Evolutionary conservation across 2,329 filamentous ascomycete genomes (phyloP), one percentile per base, ranked within the genome.

Genomic region (Colletotrichum tofieldiae): DNA sequence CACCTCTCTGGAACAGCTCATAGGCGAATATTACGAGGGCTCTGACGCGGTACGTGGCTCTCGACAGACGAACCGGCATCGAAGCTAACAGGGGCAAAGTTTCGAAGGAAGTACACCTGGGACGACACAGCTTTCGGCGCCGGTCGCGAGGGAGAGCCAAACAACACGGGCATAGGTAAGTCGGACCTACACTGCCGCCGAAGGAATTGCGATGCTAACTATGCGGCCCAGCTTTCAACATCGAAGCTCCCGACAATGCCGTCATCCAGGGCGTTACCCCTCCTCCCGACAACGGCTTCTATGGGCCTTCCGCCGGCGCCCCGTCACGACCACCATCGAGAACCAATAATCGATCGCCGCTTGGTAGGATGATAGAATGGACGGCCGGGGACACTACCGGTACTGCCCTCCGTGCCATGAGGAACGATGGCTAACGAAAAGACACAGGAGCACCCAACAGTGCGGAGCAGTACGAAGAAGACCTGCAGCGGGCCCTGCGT

Each of bases 271-370:
- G 85, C 26, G 79, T 84, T 14, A 82, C 85, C 8, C 82, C 85
- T 43, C 81, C 81, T 2, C 77, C 79, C 16, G 82, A 83, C 47
- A 79, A 80, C 56, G 51, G 47, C 47, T 85, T 85, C 69, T 63
- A 74, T 61, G 65, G 72, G 37, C 61, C 65, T 16, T 82, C 81
- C 45, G 80, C 81, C 11, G 83, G 82, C 37, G 86, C 87, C 6
- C 88, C 89, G 0, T 91, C 90, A 23, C 85, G 90, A 67, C 90
- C 90, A n/a, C 90, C 90, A 1, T 92, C 90, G 29, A 83, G 90
- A 79, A 84, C 87, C 55, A 88, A 87, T 72, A 86, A 86, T 74
- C 85, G 84, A 76, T 91, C 90, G 43, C 89, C 90, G 11, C 78
- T 91, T 71, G 84, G 86, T 78, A 87, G 82, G 75, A 81, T 88